A percentile compares a stretch with the other conserved stretches of the same genome.
Evolutionary conservation across 208 protist species (phyloP).

Genomic region (Leishmania tropica): DNA sequence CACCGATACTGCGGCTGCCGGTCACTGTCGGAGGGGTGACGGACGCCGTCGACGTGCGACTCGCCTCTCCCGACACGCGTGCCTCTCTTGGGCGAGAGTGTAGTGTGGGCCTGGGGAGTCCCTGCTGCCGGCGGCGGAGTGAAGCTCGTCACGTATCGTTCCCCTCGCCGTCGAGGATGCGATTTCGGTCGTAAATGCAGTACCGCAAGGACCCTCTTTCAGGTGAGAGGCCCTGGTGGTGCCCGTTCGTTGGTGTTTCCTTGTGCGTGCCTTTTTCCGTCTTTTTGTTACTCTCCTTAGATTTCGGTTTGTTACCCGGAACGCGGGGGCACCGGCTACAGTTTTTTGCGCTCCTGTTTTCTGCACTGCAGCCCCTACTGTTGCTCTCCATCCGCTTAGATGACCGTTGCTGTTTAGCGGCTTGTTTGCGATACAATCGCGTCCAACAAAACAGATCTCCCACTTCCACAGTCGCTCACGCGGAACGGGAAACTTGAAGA

Average conservation of each 20-base stretch:
- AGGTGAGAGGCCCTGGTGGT: too few species aligned
- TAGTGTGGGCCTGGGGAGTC: background rate
- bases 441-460: background rate
- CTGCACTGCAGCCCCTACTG: background rate
- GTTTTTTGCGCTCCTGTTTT: background rate
- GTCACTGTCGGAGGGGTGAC: slow-evolving; percentile 30
- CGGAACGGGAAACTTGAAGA: too few species aligned
- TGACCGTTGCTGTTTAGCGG: background rate
- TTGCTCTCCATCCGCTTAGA: background rate
- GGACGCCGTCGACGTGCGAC: slow-evolving; percentile 54
- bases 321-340: too few species aligned
- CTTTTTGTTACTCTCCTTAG: background rate
- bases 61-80: slow-evolving; percentile 24
- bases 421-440: background rate
- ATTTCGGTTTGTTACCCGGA: background rate
- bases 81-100: background rate
- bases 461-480: too few species aligned
- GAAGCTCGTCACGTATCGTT: background rate
- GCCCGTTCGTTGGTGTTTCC: too few species aligned
- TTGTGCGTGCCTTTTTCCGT: background rate
- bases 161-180: background rate
- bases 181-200: background rate
- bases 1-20: slow-evolving; percentile 70
- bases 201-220: background rate
- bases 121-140: background rate